Percentiles rank a stretch among this genome's conserved stretches.
These are phyloP conservation scores for Backusella australiensis DNA, from an alignment of 192 early-diverging fungal species.

Conservation along the genomic window DNA sequence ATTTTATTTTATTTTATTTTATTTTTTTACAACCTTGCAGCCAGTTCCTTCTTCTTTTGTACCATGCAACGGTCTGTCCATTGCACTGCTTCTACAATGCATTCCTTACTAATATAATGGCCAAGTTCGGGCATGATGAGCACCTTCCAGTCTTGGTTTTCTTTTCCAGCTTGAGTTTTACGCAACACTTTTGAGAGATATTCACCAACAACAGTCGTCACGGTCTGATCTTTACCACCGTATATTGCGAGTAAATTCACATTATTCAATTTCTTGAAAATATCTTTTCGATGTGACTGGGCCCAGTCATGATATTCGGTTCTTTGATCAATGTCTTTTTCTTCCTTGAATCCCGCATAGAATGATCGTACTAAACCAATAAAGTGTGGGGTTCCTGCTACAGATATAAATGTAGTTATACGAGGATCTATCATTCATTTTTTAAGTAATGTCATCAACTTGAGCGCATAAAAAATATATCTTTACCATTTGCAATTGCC, in stretches of 20 bases:
- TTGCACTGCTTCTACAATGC: not conserved
- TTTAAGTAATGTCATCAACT: not conserved
- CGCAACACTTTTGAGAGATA: not conserved
- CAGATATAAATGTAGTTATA: not conserved
- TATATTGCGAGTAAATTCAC: not conserved
- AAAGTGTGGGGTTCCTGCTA: not conserved
- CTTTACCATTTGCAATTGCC: not conserved
- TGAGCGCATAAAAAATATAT: not conserved
- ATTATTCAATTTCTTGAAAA: not conserved
- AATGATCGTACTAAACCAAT: not conserved
- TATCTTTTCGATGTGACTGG: not conserved
- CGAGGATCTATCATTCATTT: not conserved
- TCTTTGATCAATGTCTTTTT: not conserved
- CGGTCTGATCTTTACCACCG: not conserved
- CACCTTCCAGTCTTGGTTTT: not conserved
- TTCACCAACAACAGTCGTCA: not conserved
- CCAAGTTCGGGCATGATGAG: not conserved
- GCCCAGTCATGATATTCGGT: not conserved
- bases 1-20: not conserved
- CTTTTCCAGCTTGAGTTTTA: not conserved
- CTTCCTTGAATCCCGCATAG: fast-evolving
- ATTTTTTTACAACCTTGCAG: not conserved
- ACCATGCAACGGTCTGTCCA: not conserved
- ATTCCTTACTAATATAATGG: not conserved
- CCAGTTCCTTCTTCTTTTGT: not conserved